These are phyloP conservation scores for Cercospora sesami DNA, from an alignment of 2,329 filamentous ascomycete genomes.

Conservation along the genomic window DNA sequence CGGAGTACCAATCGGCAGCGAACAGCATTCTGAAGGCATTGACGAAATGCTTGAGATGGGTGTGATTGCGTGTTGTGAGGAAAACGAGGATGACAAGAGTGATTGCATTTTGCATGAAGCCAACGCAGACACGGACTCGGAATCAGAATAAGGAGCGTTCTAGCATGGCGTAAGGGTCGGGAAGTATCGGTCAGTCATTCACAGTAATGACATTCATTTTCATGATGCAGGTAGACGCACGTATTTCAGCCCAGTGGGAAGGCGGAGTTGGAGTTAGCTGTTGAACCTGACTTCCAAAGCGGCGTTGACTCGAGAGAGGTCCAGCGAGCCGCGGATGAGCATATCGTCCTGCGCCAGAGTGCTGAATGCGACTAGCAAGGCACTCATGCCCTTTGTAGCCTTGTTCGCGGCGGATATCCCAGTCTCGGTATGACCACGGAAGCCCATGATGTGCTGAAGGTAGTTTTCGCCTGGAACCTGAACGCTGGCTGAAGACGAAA, in stretches of 20 bases:
- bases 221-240: not conserved
- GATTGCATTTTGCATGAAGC: not conserved
- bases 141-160: not conserved
- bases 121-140: not conserved
- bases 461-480: not conserved
- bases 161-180: not conserved
- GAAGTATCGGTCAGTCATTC: not conserved
- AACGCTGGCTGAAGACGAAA: not conserved
- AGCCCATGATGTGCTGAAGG: not conserved
- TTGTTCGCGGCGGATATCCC: not conserved
- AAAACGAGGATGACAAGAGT: not conserved
- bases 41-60: not conserved
- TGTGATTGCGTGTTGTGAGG: not conserved
- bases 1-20: not conserved
- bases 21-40: not conserved
- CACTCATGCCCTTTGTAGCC: not conserved
- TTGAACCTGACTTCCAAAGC: not conserved
- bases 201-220: not conserved
- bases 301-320: not conserved
- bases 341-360: not conserved
- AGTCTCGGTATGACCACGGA: not conserved
- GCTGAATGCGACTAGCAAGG: not conserved
- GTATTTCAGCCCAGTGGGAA: not conserved
- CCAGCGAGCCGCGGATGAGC: not conserved
- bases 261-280: not conserved